These are phyloP conservation scores for Colletotrichum sp. DNA, from an alignment of 2,329 filamentous ascomycete species.

Conservation along the genomic window DNA sequence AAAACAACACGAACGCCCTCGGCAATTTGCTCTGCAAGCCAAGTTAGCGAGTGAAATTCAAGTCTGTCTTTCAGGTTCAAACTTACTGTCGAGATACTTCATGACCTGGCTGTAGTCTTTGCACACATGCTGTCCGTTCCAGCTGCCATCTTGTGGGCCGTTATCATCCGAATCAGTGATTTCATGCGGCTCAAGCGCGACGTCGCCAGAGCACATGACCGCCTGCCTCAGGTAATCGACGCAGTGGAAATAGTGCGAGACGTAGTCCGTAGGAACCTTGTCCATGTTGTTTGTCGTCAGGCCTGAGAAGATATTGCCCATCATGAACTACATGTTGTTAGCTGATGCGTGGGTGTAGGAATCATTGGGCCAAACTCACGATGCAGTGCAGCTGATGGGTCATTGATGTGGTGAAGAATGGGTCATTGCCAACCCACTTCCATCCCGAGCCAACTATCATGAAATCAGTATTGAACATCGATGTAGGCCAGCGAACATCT, in stretches of 20 bases:
- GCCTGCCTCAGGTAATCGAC: constrained; percentile 46
- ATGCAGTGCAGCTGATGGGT: constrained; percentile 47
- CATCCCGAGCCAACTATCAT: constrained; percentile 39
- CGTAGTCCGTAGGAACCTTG: constrained; percentile 29
- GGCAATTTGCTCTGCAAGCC: constrained; percentile 23
- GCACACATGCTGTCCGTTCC: constrained; percentile 47
- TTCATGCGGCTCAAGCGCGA: constrained; percentile 39
- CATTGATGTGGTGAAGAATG: constrained; percentile 44
- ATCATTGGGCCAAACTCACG: constrained; percentile 25
- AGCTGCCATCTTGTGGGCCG: constrained; percentile 40
- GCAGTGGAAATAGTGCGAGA: constrained; percentile 45
- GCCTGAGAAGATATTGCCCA: constrained; percentile 36
- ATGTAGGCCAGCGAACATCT: accelerated
- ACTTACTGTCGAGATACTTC: constrained; percentile 38
- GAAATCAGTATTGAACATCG: background rate
- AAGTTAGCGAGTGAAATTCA: background rate
- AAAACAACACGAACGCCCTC: constrained; percentile 27
- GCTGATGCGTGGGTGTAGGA: background rate
- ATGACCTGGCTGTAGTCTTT: constrained; percentile 41
- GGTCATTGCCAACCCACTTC: constrained; percentile 32
- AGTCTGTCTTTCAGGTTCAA: background rate
- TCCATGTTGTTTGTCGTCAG: constrained; percentile 23
- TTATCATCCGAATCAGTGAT: constrained; percentile 43
- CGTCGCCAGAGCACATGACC: constrained; percentile 41
- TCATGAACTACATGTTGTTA: constrained; percentile 32